A percentile compares a stretch with the other conserved stretches of the same genome.
These are phyloP conservation scores for Agrocybe pediades DNA, from an alignment of 768 basidiomycete species.

Conservation along the genomic window DNA sequence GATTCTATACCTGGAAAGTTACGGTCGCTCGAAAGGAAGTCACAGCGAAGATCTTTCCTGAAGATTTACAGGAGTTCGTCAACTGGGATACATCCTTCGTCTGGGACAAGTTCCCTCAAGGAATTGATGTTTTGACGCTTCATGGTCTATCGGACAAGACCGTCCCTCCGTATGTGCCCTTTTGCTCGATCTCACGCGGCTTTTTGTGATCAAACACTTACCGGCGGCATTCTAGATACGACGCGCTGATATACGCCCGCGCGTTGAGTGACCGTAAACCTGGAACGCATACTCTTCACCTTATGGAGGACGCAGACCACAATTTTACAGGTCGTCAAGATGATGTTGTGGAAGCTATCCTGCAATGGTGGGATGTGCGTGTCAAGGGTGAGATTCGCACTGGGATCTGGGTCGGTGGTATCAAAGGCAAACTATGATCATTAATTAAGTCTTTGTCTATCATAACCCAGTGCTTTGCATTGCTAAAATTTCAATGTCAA, in stretches of 20 bases:
- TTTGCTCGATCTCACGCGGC: neutral
- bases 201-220: neutral
- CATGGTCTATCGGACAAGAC: slow-evolving; percentile 73
- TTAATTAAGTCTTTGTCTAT: neutral
- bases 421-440: slow-evolving; percentile 37
- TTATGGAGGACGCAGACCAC: slow-evolving; percentile 78
- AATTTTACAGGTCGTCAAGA: slow-evolving; percentile 74
- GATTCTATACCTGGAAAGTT: slow-evolving; percentile 63
- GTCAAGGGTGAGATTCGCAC: slow-evolving; percentile 51
- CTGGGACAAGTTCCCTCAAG: slow-evolving; percentile 65
- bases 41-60: slow-evolving; percentile 52
- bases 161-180: slow-evolving; percentile 64
- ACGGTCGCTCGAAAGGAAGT: slow-evolving; percentile 67
- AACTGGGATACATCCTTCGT: slow-evolving; percentile 69
- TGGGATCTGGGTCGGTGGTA: slow-evolving; percentile 64
- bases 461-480: slow-evolving; percentile 1
- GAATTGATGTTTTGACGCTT: slow-evolving; percentile 69
- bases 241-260: slow-evolving; percentile 69
- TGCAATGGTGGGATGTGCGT: slow-evolving; percentile 65
- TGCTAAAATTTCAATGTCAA: too few species aligned
- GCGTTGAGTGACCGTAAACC: slow-evolving; percentile 56
- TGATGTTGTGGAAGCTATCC: slow-evolving; percentile 64
- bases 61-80: slow-evolving; percentile 63
- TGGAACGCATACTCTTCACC: slow-evolving; percentile 71
- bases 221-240: slow-evolving; percentile 49